Conservation (phyloP, 345 rosid species). For the Aquilaria sinensis region DNA sequence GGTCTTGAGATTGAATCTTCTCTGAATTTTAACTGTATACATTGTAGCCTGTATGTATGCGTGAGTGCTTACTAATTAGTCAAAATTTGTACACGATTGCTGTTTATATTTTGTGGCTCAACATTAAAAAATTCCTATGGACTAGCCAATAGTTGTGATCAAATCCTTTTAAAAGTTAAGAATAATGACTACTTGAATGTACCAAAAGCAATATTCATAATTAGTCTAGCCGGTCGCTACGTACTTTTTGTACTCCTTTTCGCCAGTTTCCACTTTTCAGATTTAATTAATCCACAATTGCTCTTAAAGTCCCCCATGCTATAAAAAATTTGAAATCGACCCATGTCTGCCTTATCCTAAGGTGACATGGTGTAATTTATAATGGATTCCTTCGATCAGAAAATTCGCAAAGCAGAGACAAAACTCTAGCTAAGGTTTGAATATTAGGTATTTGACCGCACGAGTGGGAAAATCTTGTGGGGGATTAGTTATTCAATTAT, state of each 20-base stretch:
- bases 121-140: too few species aligned
- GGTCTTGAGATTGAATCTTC: too few species aligned
- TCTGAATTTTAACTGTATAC: too few species aligned
- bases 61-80: too few species aligned
- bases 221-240: neutral
- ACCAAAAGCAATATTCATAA: neutral
- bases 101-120: too few species aligned
- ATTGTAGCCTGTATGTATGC: too few species aligned
- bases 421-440: neutral
- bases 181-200: too few species aligned
- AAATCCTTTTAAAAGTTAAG: too few species aligned
- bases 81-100: too few species aligned
- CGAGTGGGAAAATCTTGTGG: constrained; percentile 32
- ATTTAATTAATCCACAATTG: neutral
- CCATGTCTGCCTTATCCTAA: constrained; percentile 24
- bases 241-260: too few species aligned
- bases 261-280: too few species aligned
- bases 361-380: constrained; percentile 33
- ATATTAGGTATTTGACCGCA: constrained; percentile 41
- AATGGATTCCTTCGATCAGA: constrained; percentile 10
- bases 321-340: neutral
- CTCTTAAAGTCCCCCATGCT: neutral
- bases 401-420: constrained; percentile 12
- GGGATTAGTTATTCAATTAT: neutral
- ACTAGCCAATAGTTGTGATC: too few species aligned